Evolutionary conservation across 768 basidiomycete genomes (phyloP).

Genomic region (Rossbeevera mucosa): DNA sequence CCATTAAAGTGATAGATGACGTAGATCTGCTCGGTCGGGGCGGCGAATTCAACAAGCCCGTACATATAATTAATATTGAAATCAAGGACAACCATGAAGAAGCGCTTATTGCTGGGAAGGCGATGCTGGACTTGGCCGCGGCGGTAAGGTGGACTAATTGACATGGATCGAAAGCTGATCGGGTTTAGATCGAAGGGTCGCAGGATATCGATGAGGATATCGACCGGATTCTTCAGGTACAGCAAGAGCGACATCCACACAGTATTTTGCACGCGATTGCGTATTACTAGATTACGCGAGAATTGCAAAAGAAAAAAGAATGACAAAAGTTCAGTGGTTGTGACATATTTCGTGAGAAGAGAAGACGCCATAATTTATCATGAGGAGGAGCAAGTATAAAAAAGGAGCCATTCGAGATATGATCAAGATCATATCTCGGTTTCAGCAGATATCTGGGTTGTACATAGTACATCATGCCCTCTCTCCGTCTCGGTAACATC

Average conservation of each 20-base stretch:
- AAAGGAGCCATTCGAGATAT: neutral
- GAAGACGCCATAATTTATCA: conserved; percentile 50
- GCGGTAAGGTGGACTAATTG: conserved; percentile 55
- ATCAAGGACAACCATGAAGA: conserved; percentile 99
- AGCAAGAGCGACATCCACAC: conserved; percentile 90
- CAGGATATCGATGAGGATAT: conserved; percentile 91
- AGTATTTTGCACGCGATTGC: conserved; percentile 85
- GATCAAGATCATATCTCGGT: conserved; percentile 3
- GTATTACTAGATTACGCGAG: conserved; percentile 60
- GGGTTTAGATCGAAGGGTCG: conserved; percentile 71
- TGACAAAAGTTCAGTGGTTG: neutral
- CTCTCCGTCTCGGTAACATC: conserved; percentile 78
- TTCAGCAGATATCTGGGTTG: neutral
- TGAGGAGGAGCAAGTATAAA: conserved; percentile 3
- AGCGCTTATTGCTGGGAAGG: conserved; percentile 91
- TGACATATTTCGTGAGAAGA: conserved; percentile 52
- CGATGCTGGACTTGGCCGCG: conserved; percentile 85
- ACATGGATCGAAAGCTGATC: conserved; percentile 9
- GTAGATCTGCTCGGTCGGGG: conserved; percentile 82
- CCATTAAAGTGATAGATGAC: conserved; percentile 10
- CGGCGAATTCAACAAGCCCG: conserved; percentile 89
- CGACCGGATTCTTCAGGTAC: conserved; percentile 74
- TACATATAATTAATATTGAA: conserved; percentile 96
- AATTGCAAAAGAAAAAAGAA: conserved; percentile 8
- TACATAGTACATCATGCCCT: conserved; percentile 30